Evolutionary conservation across 371 early-diverging fungal species (phyloP), one percentile per base, ranked within the genome.

Genomic region (Mortierella sp.): DNA sequence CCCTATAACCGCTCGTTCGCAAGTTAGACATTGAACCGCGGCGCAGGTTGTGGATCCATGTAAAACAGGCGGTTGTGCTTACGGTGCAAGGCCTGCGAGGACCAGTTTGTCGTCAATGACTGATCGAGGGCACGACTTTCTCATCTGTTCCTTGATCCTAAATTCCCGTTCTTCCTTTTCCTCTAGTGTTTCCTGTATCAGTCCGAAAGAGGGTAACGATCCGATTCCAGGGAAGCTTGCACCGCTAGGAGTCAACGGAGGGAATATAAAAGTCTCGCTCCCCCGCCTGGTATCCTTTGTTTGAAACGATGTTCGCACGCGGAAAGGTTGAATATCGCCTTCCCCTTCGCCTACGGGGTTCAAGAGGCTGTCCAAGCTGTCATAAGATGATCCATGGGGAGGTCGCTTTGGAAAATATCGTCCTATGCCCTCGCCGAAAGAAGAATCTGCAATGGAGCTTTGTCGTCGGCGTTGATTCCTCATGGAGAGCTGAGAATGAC

Each of bases 61-160:
- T n/a, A 28, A 21, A n/a, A 31, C 5, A n/a, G 12, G 16, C 6
- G 10, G 0, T 0, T 49, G 1, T 4, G 46, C 72, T 23, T 67
- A 72, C 72, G 54, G 62, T 13, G 72, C 31, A 14, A 72, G 72
- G 0, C 85, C 85, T 16, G 83, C 78, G 19, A 85, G 71, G 30
- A 84, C 50, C 62, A 85, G 48, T 38, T 78, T 76, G 31, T 72
- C 65, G 28, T 65, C 71, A 41, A 71, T 80, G 14, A 85, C 72
- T 0, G 62, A 72, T 13, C 72, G 57, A 19, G 72, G 59, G 38
- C 72, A 72, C 2, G 66, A 62, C 23, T 53, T 46, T 18, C 67
- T 61, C 14, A 72, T 50, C 50, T 72, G 47, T 18, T 66, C 67
- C 59, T 72, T 66, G 58, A 57, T 72, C 23, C 62, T 58, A 34